Conservation (phyloP, 208 protist species). For the Acanthamoeba triangularis region DNA sequence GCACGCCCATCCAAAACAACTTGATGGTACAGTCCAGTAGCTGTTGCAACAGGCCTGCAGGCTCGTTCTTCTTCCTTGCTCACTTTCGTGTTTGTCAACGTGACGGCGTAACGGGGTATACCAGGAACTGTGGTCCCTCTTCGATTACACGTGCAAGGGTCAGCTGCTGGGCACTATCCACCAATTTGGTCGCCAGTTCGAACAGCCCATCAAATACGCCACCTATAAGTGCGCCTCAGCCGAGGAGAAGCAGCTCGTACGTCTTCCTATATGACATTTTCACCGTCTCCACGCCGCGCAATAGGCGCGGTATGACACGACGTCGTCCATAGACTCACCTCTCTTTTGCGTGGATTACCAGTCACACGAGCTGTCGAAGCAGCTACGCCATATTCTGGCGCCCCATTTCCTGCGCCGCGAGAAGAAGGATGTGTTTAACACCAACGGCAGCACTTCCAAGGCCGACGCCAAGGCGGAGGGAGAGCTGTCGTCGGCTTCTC, state of each 20-base stretch:
- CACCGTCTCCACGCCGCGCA: background rate
- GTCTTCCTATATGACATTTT: background rate
- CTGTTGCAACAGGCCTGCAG: too few relatives aligned
- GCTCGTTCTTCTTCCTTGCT: background rate
- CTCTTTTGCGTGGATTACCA: background rate
- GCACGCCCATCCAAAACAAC: conserved; percentile 88
- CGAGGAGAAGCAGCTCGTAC: conserved; percentile 68
- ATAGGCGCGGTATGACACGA: background rate
- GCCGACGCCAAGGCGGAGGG: background rate
- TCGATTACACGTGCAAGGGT: conserved; percentile 79
- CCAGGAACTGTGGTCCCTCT: conserved; percentile 79
- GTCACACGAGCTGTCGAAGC: conserved; percentile 60
- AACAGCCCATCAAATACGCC: conserved; percentile 61
- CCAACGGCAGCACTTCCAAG: background rate
- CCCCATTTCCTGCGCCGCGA: conserved; percentile 76
- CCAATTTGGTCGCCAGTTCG: conserved; percentile 72
- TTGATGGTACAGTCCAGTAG: conserved; percentile 37
- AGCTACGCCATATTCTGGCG: conserved; percentile 53
- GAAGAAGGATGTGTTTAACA: conserved; percentile 75
- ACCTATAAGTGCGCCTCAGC: conserved; percentile 52
- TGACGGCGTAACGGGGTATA: too few relatives aligned
- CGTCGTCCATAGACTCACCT: background rate
- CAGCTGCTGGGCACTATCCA: conserved; percentile 69
- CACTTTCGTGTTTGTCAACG: background rate
- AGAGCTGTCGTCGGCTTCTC: background rate